Conservation (phyloP, 2,329 filamentous ascomycete genomes). For the Trichoderma endophyticum region DNA sequence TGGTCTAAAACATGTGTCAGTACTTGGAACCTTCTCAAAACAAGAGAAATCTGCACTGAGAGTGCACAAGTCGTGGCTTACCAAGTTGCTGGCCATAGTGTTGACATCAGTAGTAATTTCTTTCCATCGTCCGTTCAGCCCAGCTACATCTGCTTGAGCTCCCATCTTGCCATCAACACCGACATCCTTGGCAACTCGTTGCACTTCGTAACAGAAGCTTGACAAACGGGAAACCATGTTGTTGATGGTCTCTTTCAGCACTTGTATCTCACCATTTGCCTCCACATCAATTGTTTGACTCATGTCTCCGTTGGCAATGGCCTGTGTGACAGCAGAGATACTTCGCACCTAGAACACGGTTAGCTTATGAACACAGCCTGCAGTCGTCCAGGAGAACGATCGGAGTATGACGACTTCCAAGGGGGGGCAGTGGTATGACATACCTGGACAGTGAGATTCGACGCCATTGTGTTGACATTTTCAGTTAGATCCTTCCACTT, state of each 20-base stretch:
- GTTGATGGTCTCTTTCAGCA: slow-evolving; percentile 94
- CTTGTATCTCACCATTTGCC: slow-evolving; percentile 89
- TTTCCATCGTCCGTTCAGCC: slow-evolving; percentile 92
- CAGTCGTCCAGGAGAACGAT: neutral
- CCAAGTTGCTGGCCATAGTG: slow-evolving; percentile 74
- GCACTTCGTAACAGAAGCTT: slow-evolving; percentile 93
- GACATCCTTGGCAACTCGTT: slow-evolving; percentile 92
- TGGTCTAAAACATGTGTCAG: slow-evolving; percentile 59
- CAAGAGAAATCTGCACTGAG: too few species aligned
- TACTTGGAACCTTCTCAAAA: neutral
- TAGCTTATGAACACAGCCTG: neutral
- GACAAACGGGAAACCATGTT: slow-evolving; percentile 97
- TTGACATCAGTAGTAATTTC: slow-evolving; percentile 97
- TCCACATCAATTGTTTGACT: slow-evolving; percentile 94
- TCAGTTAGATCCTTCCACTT: slow-evolving; percentile 98
- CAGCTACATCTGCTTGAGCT: slow-evolving; percentile 90
- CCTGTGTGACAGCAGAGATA: slow-evolving; percentile 91
- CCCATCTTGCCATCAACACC: slow-evolving; percentile 98
- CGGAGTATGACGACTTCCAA: neutral
- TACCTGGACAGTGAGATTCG: slow-evolving; percentile 64
- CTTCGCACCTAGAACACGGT: slow-evolving; percentile 63
- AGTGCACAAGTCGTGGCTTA: slow-evolving; percentile 30
- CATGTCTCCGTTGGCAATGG: slow-evolving; percentile 93
- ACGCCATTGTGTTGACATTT: slow-evolving; percentile 77
- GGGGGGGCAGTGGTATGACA: slow-evolving; percentile 16